Percentiles rank a stretch among this genome's conserved stretches.
Evolutionary conservation across 129 eudicot species (phyloP).

Genomic region (Centella asiatica): DNA sequence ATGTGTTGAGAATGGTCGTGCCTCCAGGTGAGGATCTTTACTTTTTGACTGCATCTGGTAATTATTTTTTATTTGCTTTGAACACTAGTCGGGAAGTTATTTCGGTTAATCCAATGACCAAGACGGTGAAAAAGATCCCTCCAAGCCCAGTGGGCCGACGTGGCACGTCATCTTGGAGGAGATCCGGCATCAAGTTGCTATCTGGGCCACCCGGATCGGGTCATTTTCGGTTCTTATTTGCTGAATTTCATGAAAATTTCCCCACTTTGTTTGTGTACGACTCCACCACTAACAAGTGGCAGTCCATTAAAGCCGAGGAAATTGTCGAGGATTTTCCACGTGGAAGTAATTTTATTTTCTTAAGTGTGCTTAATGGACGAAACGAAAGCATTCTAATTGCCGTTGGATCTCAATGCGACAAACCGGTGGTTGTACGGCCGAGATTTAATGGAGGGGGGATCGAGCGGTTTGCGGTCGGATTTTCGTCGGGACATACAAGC

Average conservation of each 20-base stretch:
- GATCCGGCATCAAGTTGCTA: slow-evolving; percentile 56
- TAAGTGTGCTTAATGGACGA: slow-evolving; percentile 44
- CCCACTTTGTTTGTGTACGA: slow-evolving; percentile 49
- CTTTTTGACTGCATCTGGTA: slow-evolving; percentile 50
- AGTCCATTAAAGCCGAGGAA: slow-evolving; percentile 30
- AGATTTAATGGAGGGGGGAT: slow-evolving; percentile 21
- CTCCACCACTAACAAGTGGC: slow-evolving; percentile 38
- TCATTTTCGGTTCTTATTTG: slow-evolving; percentile 40
- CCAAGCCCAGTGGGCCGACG: slow-evolving; percentile 57
- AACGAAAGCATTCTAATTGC: slow-evolving; percentile 37
- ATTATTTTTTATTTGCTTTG: slow-evolving; percentile 50
- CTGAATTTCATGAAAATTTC: slow-evolving; percentile 27
- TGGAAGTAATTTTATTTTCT: slow-evolving; percentile 12
- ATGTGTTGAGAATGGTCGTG: slow-evolving; percentile 26
- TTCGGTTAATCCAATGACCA: slow-evolving; percentile 45
- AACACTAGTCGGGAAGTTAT: slow-evolving; percentile 50
- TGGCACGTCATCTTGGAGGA: slow-evolving; percentile 63
- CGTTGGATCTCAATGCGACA: slow-evolving; percentile 20
- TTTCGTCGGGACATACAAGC: slow-evolving; percentile 42
- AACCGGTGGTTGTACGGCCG: slow-evolving; percentile 40
- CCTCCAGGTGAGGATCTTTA: slow-evolving; percentile 66
- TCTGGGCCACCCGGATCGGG: slow-evolving; percentile 27
- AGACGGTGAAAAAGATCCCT: slow-evolving; percentile 36
- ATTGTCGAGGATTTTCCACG: neutral
- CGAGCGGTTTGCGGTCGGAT: slow-evolving; percentile 42